A percentile compares a stretch with the other conserved stretches of the same genome.
Evolutionary conservation across 306 rosid genomes (phyloP).

Genomic region (Citrullus amarus): DNA sequence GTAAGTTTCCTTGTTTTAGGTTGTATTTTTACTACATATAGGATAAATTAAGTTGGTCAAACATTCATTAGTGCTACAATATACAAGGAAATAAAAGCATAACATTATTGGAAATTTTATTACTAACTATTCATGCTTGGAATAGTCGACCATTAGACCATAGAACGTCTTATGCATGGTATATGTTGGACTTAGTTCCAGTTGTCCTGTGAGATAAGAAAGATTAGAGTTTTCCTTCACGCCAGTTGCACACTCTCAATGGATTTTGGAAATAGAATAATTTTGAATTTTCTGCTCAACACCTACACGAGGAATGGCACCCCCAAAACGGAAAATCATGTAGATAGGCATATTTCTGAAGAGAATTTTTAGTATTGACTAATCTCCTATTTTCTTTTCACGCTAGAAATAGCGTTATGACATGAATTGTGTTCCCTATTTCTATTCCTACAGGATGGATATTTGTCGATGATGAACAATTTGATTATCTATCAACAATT

Average conservation of each 20-base stretch:
- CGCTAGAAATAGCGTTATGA: not conserved
- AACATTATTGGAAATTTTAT: not conserved
- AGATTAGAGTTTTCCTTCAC: not conserved
- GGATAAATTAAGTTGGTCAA: not conserved
- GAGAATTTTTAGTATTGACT: not conserved
- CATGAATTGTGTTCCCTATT: constrained; percentile 12
- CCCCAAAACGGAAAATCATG: not conserved
- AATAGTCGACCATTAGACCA: not conserved
- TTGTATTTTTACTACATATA: not conserved
- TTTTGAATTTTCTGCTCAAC: not conserved
- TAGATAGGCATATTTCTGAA: not conserved
- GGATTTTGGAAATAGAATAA: not conserved
- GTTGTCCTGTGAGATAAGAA: not conserved
- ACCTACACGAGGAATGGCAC: not conserved
- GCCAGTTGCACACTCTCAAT: not conserved
- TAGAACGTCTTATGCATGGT: not conserved
- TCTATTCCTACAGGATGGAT: constrained; percentile 74
- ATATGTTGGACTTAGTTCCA: not conserved
- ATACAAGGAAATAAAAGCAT: not conserved
- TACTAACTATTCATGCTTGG: not conserved
- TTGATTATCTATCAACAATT: constrained; percentile 51
- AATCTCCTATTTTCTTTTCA: not conserved
- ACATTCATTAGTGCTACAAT: not conserved
- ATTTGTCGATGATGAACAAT: constrained; percentile 61
- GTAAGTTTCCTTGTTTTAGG: constrained; percentile 25